These are phyloP conservation scores for Thymus quinquecostatus DNA, from an alignment of 257 asterid genomes.

Conservation along the genomic window DNA sequence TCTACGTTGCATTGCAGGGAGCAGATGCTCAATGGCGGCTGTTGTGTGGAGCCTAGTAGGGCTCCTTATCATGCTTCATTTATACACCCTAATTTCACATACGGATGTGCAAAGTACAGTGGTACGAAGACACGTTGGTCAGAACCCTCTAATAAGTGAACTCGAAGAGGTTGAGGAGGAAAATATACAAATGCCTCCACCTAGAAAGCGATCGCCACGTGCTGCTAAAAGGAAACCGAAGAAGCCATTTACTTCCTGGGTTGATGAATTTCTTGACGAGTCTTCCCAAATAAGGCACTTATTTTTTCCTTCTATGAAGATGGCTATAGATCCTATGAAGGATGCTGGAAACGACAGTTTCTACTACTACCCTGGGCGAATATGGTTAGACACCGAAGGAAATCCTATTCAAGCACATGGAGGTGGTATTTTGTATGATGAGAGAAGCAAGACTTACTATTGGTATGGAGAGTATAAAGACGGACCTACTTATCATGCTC, in stretches of 20 bases:
- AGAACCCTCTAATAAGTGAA: constrained; percentile 52
- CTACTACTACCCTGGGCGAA: constrained; percentile 76
- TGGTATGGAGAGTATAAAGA: constrained; percentile 99
- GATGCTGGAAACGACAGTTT: constrained; percentile 53
- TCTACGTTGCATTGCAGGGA: constrained; percentile 87
- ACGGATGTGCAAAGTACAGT: constrained; percentile 39
- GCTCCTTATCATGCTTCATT: constrained; percentile 65
- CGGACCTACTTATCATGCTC: constrained; percentile 97
- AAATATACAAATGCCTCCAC: constrained; percentile 74
- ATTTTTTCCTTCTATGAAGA: constrained; percentile 69
- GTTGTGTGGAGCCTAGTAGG: constrained; percentile 68
- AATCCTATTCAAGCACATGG: constrained; percentile 99
- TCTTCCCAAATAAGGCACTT: constrained; percentile 79
- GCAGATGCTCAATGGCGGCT: constrained; percentile 56
- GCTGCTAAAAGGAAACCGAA: constrained; percentile 86
- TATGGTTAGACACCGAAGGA: constrained; percentile 95
- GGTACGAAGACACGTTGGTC: constrained; percentile 31
- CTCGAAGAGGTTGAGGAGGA: constrained; percentile 90
- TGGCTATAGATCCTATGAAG: constrained; percentile 64
- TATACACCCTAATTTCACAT: constrained; percentile 51
- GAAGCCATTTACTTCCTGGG: constrained; percentile 53
- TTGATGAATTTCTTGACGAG: constrained; percentile 90
- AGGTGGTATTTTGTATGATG: constrained; percentile 91
- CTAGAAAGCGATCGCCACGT: constrained; percentile 85
- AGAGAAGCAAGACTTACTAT: constrained; percentile 63